These are phyloP conservation scores for Tricholoma flavovirens DNA, from an alignment of 768 basidiomycete genomes.

Conservation along the genomic window DNA sequence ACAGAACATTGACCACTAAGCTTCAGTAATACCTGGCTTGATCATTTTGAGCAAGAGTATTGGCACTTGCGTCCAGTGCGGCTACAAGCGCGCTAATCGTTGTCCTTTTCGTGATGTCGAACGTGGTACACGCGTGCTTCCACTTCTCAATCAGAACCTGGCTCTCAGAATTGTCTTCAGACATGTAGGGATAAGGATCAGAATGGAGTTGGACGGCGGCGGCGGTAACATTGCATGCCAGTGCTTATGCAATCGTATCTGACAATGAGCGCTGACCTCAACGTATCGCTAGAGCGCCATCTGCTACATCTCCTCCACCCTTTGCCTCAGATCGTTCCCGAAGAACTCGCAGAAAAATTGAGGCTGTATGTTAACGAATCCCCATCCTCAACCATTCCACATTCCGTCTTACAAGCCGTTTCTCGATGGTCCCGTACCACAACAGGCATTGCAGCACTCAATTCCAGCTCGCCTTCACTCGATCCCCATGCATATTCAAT, in stretches of 20 bases:
- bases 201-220: neutral
- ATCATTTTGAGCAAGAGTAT: slow-evolving; percentile 44
- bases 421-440: slow-evolving; percentile 66
- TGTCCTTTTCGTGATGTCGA: slow-evolving; percentile 33
- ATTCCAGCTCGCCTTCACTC: slow-evolving; percentile 36
- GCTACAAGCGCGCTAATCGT: slow-evolving; percentile 26
- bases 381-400: slow-evolving; percentile 48
- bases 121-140: slow-evolving; percentile 35
- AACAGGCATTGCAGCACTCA: slow-evolving; percentile 35
- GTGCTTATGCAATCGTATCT: neutral
- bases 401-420: slow-evolving; percentile 49
- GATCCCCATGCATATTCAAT: slow-evolving; percentile 56
- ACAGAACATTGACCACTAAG: neutral
- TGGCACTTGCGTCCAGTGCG: slow-evolving; percentile 46
- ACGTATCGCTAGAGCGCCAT: slow-evolving; percentile 66
- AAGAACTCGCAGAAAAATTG: slow-evolving; percentile 37
- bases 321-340: slow-evolving; percentile 42
- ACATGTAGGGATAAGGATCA: slow-evolving; percentile 7
- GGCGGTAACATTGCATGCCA: neutral
- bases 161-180: slow-evolving; percentile 5
- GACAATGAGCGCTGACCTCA: slow-evolving; percentile 29
- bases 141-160: slow-evolving; percentile 26
- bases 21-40: slow-evolving; percentile 27
- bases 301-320: slow-evolving; percentile 43
- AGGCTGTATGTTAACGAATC: slow-evolving; percentile 30